Percentiles rank a stretch among this genome's conserved stretches.
These are phyloP conservation scores for Mycocentrospora acerina DNA, from an alignment of 2,329 filamentous ascomycete species.

Conservation along the genomic window DNA sequence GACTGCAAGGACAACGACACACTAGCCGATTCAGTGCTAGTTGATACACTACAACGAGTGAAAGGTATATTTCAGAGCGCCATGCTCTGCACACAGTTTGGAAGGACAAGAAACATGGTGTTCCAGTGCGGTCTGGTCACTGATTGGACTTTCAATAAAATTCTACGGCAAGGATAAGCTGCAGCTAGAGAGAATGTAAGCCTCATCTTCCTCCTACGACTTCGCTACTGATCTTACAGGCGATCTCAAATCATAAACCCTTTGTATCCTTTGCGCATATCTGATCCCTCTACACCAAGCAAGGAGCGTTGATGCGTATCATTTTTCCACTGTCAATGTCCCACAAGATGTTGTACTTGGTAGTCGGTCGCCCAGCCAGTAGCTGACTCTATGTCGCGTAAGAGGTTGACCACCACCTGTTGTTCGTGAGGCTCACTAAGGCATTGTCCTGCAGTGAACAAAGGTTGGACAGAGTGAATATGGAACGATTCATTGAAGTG, in stretches of 20 bases:
- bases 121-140: conserved; percentile 9
- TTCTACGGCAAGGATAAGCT: conserved; percentile 10
- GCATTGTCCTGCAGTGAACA: conserved; percentile 65
- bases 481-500: conserved; percentile 58
- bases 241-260: conserved; percentile 13
- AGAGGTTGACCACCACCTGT: conserved; percentile 55
- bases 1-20: conserved; percentile 4
- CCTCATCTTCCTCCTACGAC: neutral
- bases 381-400: conserved; percentile 63
- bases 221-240: conserved; percentile 5
- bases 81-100: conserved; percentile 6
- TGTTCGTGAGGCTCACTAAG: conserved; percentile 58
- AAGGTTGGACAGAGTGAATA: conserved; percentile 60
- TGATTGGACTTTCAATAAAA: conserved; percentile 13
- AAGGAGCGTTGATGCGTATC: conserved; percentile 1
- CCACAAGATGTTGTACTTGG: conserved; percentile 56
- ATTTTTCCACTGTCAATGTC: conserved; percentile 49
- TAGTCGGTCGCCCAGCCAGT: conserved; percentile 66
- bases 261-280: conserved; percentile 9
- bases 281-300: conserved; percentile 1
- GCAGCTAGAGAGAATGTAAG: conserved; percentile 14
- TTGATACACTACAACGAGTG: conserved; percentile 1
- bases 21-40: neutral
- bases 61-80: conserved; percentile 12
- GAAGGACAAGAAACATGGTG: conserved; percentile 13